These are phyloP conservation scores for Zygosaccharomyces pseudorouxii DNA, from an alignment of 805 yeast species.

Conservation along the genomic window DNA sequence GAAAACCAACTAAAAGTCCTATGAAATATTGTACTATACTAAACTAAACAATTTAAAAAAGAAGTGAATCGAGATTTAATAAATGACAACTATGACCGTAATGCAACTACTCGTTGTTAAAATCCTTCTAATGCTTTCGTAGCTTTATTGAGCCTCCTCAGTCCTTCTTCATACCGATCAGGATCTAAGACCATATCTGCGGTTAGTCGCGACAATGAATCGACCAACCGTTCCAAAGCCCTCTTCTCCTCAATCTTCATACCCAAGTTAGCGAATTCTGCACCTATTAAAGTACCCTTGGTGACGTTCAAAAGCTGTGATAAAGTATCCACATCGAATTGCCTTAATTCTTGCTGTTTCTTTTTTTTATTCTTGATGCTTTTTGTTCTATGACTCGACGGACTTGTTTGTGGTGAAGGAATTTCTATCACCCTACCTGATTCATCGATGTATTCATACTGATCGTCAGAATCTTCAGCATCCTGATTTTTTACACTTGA, in stretches of 20 bases:
- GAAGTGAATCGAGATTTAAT: not conserved
- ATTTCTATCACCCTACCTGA: constrained; percentile 6
- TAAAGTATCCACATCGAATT: constrained; percentile 34
- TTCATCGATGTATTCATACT: constrained; percentile 21
- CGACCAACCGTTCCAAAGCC: constrained; percentile 78
- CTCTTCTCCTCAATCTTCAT: constrained; percentile 73
- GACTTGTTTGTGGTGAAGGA: not conserved
- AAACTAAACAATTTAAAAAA: not conserved
- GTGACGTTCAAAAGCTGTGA: constrained; percentile 38
- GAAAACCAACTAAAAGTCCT: not conserved
- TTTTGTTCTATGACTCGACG: not conserved
- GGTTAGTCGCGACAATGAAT: constrained; percentile 76
- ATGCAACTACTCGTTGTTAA: constrained; percentile 13
- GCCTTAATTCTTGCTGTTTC: constrained; percentile 17
- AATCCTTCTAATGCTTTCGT: constrained; percentile 84
- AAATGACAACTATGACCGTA: not conserved
- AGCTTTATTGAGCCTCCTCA: constrained; percentile 74
- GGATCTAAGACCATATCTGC: constrained; percentile 89
- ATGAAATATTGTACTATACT: not conserved
- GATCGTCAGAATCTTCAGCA: constrained; percentile 14
- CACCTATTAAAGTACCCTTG: constrained; percentile 41
- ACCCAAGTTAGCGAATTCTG: constrained; percentile 68
- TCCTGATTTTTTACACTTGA: constrained; percentile 1
- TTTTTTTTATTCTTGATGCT: constrained; percentile 6
- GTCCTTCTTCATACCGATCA: constrained; percentile 72